Evolutionary conservation across 1,139 yeast genomes (phyloP).

Genomic region (Kurtzmaniella natalensis): DNA sequence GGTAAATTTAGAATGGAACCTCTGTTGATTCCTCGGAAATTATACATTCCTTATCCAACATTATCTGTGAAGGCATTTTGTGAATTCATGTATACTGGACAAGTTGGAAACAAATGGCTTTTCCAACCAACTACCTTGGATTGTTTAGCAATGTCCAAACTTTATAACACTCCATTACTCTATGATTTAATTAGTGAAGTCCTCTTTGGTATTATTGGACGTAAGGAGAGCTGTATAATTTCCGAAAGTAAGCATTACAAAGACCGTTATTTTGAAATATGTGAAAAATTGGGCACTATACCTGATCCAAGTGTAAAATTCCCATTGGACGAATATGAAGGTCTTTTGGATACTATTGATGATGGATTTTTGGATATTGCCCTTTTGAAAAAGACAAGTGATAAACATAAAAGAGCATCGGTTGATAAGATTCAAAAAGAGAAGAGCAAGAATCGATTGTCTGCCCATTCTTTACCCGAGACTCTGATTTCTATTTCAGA

Average conservation of each 20-base stretch:
- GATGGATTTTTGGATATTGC: conserved; percentile 62
- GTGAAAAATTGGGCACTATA: conserved; percentile 21
- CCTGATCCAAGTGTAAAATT: conserved; percentile 24
- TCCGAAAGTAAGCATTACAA: conserved; percentile 36
- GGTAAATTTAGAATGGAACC: conserved; percentile 48
- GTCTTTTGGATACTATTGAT: conserved; percentile 46
- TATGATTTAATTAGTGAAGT: conserved; percentile 67
- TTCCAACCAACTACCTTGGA: conserved; percentile 65
- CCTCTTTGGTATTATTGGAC: conserved; percentile 62
- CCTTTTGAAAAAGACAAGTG: conserved; percentile 44
- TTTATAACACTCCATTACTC: conserved; percentile 61
- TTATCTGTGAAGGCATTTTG: conserved; percentile 59
- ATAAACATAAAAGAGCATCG: conserved; percentile 19
- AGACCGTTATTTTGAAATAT: conserved; percentile 21
- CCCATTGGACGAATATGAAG: conserved; percentile 45
- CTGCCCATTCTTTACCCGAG: too few relatives aligned
- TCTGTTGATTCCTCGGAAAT: conserved; percentile 57
- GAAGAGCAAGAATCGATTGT: not conserved
- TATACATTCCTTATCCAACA: conserved; percentile 65
- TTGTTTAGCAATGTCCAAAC: conserved; percentile 55
- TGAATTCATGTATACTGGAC: conserved; percentile 75
- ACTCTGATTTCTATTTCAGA: too few relatives aligned
- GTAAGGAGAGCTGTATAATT: conserved; percentile 53
- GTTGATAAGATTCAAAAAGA: conserved; percentile 6
- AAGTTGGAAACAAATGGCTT: conserved; percentile 69